Conservation (phyloP, 2,329 filamentous ascomycete genomes). For the Samsoniella hepiali region DNA sequence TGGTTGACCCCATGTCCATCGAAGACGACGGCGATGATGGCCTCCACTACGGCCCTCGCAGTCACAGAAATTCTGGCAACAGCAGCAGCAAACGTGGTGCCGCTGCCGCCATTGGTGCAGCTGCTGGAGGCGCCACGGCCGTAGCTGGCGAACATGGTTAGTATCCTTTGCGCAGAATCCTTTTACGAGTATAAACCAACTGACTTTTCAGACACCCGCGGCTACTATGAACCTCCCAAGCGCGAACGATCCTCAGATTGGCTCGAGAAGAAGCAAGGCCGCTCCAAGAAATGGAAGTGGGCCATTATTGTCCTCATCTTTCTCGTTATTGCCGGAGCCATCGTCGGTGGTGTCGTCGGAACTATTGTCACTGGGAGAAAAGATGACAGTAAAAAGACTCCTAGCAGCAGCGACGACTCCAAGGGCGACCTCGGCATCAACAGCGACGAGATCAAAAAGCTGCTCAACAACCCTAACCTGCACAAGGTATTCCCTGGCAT, state of each 20-base stretch:
- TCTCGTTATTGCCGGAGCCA: conserved; percentile 64
- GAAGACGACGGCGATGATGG: conserved; percentile 87
- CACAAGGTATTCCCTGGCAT: conserved; percentile 95
- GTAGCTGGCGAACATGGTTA: conserved; percentile 33
- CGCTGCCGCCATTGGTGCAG: conserved; percentile 30
- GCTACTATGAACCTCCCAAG: conserved; percentile 33
- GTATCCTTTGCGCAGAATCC: background rate
- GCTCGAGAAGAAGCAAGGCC: conserved; percentile 56
- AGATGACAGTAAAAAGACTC: conserved; percentile 23
- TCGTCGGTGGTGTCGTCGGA: conserved; percentile 72
- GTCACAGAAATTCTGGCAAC: conserved; percentile 55
- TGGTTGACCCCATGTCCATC: conserved; percentile 75
- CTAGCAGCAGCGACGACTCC: conserved; percentile 23
- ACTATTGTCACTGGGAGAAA: conserved; percentile 62
- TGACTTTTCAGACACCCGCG: conserved; percentile 24
- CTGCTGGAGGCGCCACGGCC: conserved; percentile 43
- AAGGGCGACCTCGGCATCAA: conserved; percentile 64
- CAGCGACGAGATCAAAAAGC: conserved; percentile 72
- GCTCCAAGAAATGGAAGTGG: conserved; percentile 66
- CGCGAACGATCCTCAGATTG: conserved; percentile 65
- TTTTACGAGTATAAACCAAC: background rate
- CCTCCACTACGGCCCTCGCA: conserved; percentile 51
- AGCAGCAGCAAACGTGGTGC: conserved; percentile 49
- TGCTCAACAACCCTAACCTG: conserved; percentile 76
- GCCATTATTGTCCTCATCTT: conserved; percentile 62